Percentiles rank a stretch among this genome's conserved stretches.
These are phyloP conservation scores for Diaporthe sp. DNA, from an alignment of 2,329 filamentous ascomycete species.

Conservation along the genomic window DNA sequence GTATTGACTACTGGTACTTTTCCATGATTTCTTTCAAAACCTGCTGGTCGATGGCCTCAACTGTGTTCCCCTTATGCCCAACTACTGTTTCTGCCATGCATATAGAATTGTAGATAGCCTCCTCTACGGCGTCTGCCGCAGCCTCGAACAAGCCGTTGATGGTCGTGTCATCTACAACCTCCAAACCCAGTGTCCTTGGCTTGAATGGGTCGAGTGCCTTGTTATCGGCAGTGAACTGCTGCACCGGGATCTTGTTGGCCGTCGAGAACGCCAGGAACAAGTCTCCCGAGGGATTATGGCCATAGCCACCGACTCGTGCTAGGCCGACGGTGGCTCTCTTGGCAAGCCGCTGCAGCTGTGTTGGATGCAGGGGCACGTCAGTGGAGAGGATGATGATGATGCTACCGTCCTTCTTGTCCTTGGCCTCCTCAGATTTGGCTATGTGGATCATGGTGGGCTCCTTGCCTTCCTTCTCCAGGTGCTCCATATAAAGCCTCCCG, in stretches of 20 bases:
- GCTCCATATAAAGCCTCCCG: slow-evolving; percentile 66
- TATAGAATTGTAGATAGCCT: slow-evolving; percentile 74
- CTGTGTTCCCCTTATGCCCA: slow-evolving; percentile 61
- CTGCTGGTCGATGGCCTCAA: slow-evolving; percentile 64
- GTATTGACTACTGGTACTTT: slow-evolving; percentile 47
- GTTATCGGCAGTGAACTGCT: slow-evolving; percentile 51
- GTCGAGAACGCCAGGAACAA: slow-evolving; percentile 78
- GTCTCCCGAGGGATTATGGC: slow-evolving; percentile 73
- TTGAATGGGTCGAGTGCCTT: slow-evolving; percentile 54
- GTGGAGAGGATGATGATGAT: slow-evolving; percentile 73
- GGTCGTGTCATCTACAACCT: slow-evolving; percentile 67
- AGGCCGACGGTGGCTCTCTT: slow-evolving; percentile 67
- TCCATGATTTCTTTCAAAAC: slow-evolving; percentile 60
- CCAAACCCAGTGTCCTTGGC: slow-evolving; percentile 52
- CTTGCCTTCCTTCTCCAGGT: slow-evolving; percentile 47
- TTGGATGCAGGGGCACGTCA: slow-evolving; percentile 49
- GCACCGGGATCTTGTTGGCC: slow-evolving; percentile 63
- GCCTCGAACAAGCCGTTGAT: slow-evolving; percentile 74
- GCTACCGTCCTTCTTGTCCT: slow-evolving; percentile 70
- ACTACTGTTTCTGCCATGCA: slow-evolving; percentile 72
- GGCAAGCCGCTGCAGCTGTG: slow-evolving; percentile 51
- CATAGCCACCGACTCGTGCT: slow-evolving; percentile 70
- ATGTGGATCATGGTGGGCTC: slow-evolving; percentile 45
- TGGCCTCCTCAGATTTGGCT: slow-evolving; percentile 48
- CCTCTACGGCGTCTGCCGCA: slow-evolving; percentile 72